Evolutionary conservation across 2,329 filamentous ascomycete species (phyloP).

Genomic region (Fusarium duplospermum): DNA sequence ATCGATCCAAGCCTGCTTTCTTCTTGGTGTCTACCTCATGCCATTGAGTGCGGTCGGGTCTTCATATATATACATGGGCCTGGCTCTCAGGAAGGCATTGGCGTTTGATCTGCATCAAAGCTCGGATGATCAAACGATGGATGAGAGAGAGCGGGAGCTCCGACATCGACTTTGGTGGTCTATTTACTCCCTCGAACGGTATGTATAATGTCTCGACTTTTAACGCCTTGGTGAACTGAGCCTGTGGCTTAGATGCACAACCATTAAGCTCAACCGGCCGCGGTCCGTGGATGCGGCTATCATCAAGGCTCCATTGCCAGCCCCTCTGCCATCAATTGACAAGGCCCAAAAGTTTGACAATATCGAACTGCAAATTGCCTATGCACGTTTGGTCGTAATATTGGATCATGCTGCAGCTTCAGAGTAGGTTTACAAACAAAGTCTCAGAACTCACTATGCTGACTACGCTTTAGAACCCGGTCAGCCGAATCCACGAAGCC

Average conservation of each 20-base stretch:
- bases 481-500: constrained; percentile 16
- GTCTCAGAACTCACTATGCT: not conserved
- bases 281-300: constrained; percentile 37
- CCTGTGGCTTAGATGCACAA: constrained; percentile 24
- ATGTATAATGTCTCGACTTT: not conserved
- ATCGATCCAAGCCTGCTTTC: constrained; percentile 48
- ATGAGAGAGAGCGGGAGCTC: constrained; percentile 39
- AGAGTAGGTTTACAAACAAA: constrained; percentile 19
- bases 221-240: not conserved
- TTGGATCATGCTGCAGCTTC: constrained; percentile 46
- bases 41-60: constrained; percentile 49
- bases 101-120: constrained; percentile 45
- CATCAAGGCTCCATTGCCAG: constrained; percentile 38
- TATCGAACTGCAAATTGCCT: constrained; percentile 48
- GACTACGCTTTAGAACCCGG: not conserved
- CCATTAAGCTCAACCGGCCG: constrained; percentile 42
- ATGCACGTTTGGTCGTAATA: constrained; percentile 45
- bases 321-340: constrained; percentile 28
- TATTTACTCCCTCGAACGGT: constrained; percentile 47
- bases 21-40: constrained; percentile 51
- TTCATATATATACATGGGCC: constrained; percentile 48
- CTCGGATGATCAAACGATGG: constrained; percentile 37
- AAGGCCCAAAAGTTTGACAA: constrained; percentile 47
- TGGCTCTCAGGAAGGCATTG: constrained; percentile 45
- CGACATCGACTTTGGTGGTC: constrained; percentile 46